Base-by-base conservation (phyloP, 495 filamentous ascomycete species). In the Podospora appendiculata region DNA sequence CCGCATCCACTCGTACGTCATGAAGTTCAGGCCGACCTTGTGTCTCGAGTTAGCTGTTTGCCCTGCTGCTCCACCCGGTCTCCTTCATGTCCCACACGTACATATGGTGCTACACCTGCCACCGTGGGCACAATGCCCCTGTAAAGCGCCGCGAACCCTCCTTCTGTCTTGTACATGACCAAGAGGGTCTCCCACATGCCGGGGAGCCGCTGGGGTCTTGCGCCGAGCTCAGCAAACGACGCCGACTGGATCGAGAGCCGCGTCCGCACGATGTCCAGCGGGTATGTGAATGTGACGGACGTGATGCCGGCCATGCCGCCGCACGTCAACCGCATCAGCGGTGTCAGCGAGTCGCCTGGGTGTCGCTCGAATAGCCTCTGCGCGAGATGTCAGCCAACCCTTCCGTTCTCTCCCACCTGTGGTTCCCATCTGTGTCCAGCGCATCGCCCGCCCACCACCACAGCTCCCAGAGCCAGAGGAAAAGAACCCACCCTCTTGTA, bases 11-110 rank as follows among this genome's bases (percentile, higher is more conserved):
- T 98, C 93, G 66, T 98, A 98, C 19, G 84, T 88, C 88, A 97
- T 97, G 73, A 98, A 98, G 67, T 97, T 98, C 45, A 98, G 73
- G 33, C 93, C 93, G 44, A 96, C 90, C 88, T 95, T 47, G 32
- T 9, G 41, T 36, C 25, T 50, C 51, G 48, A 25, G 61, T 72
- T 50, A 71, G 60, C 41, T 41, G 25, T 25, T 25, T 34, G 45
- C 25, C n/a, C 34, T 41, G 19, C 16, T 12, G n/a, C 12, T 25
- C n/a, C 19, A 11, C n/a, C 9, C 14, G 14, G 10, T 2, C 13
- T 42, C 13, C 12, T 58, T 47, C 41, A 18, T 41, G 46, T n/a
- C 41, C 5, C 25, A 32, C 35, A 75, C 84, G 69, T 72, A 94
- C 90, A 66, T 95, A 95, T 60, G 93, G 93, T 42, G 94, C 94